These are phyloP conservation scores for Nakaseomyces nivariensis DNA, from an alignment of 1,139 yeast species.

Conservation along the genomic window DNA sequence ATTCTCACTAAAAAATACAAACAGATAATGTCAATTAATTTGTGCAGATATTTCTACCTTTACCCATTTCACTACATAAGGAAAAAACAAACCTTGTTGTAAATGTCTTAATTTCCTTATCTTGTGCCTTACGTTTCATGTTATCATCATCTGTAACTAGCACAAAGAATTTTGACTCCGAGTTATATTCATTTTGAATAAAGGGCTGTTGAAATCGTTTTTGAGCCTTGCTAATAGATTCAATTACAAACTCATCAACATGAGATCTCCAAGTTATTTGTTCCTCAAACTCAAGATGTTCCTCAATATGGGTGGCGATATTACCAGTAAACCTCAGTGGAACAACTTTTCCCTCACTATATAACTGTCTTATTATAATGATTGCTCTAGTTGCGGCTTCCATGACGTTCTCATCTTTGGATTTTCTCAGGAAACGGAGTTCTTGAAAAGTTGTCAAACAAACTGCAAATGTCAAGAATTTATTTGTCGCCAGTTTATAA, in stretches of 20 bases:
- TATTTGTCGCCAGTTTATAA: slow-evolving; percentile 56
- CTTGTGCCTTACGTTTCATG: slow-evolving; percentile 57
- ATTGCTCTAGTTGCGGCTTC: slow-evolving; percentile 79
- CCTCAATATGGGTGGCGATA: slow-evolving; percentile 55
- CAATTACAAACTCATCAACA: slow-evolving; percentile 34
- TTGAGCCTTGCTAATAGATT: slow-evolving; percentile 29
- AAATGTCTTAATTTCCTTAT: slow-evolving; percentile 40
- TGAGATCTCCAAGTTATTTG: slow-evolving; percentile 35
- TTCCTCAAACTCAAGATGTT: slow-evolving; percentile 34
- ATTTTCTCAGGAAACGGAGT: slow-evolving; percentile 59
- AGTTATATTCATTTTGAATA: slow-evolving; percentile 2
- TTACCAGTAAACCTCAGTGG: slow-evolving; percentile 55
- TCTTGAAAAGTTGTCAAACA: slow-evolving; percentile 76
- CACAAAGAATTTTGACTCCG: slow-evolving; percentile 38
- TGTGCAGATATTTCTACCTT: slow-evolving; percentile 20
- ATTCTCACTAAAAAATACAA: not conserved
- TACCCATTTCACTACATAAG: slow-evolving; percentile 24
- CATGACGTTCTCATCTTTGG: slow-evolving; percentile 64
- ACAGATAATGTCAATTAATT: slow-evolving; percentile 11
- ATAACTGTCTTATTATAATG: slow-evolving; percentile 58
- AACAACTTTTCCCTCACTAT: slow-evolving; percentile 47
- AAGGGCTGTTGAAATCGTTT: slow-evolving; percentile 14
- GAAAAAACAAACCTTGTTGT: slow-evolving; percentile 29
- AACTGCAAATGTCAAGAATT: slow-evolving; percentile 47
- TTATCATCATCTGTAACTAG: slow-evolving; percentile 65